Conservation (phyloP, 1,284 basidiomycete species). For the Mycosarcoma mackinlayi region DNA sequence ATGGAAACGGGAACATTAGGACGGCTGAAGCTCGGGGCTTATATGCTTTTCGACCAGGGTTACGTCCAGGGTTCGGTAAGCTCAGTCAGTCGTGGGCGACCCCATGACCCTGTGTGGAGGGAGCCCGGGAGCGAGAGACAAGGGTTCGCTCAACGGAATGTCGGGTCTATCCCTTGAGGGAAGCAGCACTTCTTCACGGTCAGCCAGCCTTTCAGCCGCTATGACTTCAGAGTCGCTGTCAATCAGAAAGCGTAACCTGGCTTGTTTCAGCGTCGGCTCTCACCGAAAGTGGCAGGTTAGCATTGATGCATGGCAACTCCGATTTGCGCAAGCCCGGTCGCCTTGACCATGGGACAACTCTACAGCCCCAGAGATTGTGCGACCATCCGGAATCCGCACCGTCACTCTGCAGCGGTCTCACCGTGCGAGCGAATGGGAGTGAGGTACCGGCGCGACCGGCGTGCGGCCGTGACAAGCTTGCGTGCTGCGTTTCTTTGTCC, state of each 20-base stretch:
- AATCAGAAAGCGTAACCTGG: neutral
- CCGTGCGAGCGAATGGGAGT: too few species aligned
- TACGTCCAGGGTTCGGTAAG: neutral
- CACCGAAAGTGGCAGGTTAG: too few species aligned
- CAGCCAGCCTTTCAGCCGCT: too few species aligned
- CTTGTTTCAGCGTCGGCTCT: neutral
- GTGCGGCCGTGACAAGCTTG: too few species aligned
- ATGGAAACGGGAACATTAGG: neutral
- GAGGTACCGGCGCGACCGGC: too few species aligned
- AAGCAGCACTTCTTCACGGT: neutral
- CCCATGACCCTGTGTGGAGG: conserved; percentile 20
- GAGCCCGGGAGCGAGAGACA: neutral
- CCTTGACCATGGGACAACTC: neutral
- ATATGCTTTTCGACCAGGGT: conserved; percentile 25
- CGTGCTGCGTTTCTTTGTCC: too few species aligned
- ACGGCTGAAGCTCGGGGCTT: conserved; percentile 6
- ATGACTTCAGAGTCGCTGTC: conserved; percentile 6
- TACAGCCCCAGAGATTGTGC: too few species aligned
- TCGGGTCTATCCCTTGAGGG: conserved; percentile 1
- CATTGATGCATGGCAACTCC: neutral
- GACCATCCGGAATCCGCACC: neutral
- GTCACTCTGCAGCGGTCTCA: neutral
- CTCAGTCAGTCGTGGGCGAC: neutral
- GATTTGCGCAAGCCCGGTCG: neutral
- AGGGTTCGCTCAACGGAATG: conserved; percentile 10